Conservation (phyloP, 768 basidiomycete genomes). For the Lactarius sanguifluus region DNA sequence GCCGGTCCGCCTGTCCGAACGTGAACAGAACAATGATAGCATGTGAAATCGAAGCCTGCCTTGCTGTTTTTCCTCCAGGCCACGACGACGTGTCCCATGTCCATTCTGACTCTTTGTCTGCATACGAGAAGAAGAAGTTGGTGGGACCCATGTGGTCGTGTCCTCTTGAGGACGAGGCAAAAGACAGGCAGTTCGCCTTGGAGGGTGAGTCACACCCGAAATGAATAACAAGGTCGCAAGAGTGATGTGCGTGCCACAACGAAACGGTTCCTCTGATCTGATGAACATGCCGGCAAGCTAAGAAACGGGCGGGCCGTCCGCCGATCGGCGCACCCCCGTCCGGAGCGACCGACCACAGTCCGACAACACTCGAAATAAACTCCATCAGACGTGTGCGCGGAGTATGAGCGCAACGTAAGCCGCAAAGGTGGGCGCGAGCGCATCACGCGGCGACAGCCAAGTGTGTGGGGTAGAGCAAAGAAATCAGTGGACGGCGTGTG, state of each 20-base stretch:
- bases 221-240: background rate
- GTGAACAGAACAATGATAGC: background rate
- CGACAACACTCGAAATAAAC: background rate
- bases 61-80: background rate
- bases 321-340: background rate
- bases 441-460: background rate
- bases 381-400: background rate
- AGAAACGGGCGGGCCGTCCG: conserved; percentile 1
- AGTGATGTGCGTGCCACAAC: conserved; percentile 6
- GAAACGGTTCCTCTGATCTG: background rate
- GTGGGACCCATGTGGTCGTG: background rate
- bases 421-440: background rate
- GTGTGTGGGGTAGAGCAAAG: no score
- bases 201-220: background rate
- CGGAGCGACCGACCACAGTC: background rate
- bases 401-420: conserved; percentile 2
- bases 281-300: background rate
- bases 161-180: background rate
- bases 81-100: background rate
- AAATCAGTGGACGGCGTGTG: background rate
- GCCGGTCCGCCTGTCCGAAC: conserved; percentile 6
- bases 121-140: background rate
- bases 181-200: background rate
- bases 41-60: conserved; percentile 6
- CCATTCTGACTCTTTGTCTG: background rate